Base-by-base conservation (phyloP, 371 early-diverging fungal species). In the Lichtheimia hyalospora region DNA sequence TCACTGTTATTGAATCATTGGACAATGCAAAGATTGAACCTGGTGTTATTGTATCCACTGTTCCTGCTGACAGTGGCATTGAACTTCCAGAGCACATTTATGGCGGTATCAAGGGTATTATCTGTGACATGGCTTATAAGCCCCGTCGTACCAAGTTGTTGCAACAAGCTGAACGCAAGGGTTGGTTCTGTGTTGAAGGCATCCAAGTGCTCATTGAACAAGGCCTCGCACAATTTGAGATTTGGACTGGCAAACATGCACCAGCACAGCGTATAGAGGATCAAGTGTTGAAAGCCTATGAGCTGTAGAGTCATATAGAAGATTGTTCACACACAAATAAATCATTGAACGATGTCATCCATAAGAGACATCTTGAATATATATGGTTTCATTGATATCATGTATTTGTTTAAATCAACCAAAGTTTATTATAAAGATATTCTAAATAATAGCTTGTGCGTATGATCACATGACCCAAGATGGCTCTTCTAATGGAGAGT, bases 51-150 rank as follows among this genome's bases (percentile, higher is more conserved):
- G 76, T 90, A 1, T 91, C 90, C 0, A 95, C 96, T 2, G 84
- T 96, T 3, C 96, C 96, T 12, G 93, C 91, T 13, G 81, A 85
- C 8, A 86, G 91, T 50, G 89, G 93, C 59, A 65, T 84, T 24
- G 81, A 74, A 23, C 49, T 85, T 21, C 85, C 88, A 41, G 82
- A 79, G 14, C 74, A 72, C 28, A 52, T 89, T 16, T 88, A 86
- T 57, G 71, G 66, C 39, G 71, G 76, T 20, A 74, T 75, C 52
- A 70, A 58, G 16, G 93, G 92, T 6, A 88, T 95, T 18, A 87
- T 92, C 4, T 85, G 96, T 49, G 96, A 97, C 61, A 86, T 97
- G 92, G 96, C 96, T 16, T 96, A 96, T 73, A 88, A 91, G 54
- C 96, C 96, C 25, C 81, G 90, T 16, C 79, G 89, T 43, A 96